These are phyloP conservation scores for Musa schizocarpa DNA, from an alignment of 176 grass and related monocot species.

Conservation along the genomic window DNA sequence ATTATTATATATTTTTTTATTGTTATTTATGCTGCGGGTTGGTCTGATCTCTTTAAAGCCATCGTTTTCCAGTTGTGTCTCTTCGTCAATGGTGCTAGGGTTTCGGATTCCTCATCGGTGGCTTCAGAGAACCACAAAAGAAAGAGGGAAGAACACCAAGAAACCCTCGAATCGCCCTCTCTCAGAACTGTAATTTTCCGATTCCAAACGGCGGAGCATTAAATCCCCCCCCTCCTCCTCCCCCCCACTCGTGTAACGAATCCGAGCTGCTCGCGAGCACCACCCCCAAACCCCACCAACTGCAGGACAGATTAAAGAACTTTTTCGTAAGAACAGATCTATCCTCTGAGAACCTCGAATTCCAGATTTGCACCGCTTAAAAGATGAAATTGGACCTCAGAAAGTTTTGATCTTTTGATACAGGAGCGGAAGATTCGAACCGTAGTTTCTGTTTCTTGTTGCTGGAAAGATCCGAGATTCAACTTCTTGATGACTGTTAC, in stretches of 20 bases:
- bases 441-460: background rate
- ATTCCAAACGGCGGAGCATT: constrained; percentile 10
- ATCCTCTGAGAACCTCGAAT: constrained; percentile 11
- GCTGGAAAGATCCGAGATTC: background rate
- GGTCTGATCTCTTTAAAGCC: background rate
- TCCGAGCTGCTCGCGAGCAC: background rate
- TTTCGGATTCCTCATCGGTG: constrained; percentile 6
- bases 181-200: constrained; percentile 2
- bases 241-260: background rate
- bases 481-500: background rate
- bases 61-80: background rate
- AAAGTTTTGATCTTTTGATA: constrained; percentile 11
- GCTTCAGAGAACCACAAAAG: background rate
- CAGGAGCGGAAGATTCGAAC: background rate
- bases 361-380: constrained; percentile 5
- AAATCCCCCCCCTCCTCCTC: background rate
- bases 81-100: background rate
- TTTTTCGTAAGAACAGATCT: constrained; percentile 17
- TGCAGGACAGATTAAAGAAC: constrained; percentile 4
- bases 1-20: too few species aligned
- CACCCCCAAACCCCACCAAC: background rate
- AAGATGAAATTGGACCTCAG: constrained; percentile 8
- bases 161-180: constrained; percentile 9
- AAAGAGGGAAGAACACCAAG: constrained; percentile 5
- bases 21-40: too few species aligned